phyloP scores from a whole-genome alignment of 768 basidiomycete genomes.

The Suillus hirtellus region DNA sequence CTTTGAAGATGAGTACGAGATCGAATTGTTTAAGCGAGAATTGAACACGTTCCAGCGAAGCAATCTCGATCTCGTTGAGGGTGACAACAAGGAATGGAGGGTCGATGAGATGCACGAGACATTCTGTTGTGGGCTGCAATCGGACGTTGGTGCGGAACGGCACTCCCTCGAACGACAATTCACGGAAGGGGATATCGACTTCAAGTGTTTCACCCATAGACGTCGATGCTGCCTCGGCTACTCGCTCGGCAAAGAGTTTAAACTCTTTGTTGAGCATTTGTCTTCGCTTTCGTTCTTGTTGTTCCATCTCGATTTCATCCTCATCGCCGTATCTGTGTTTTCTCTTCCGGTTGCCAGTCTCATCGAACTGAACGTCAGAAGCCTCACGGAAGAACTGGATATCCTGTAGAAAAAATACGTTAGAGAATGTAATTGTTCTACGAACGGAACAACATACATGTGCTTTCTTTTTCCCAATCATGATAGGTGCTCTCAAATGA shows the following conservation, averaged over 20 bases:
- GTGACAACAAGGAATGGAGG: slow-evolving; percentile 96
- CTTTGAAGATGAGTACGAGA: slow-evolving; percentile 95
- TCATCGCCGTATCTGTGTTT: slow-evolving; percentile 98
- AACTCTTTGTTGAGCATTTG: slow-evolving; percentile 93
- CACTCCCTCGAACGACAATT: slow-evolving; percentile 95
- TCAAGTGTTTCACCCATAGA: slow-evolving; percentile 90
- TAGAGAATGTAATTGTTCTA: slow-evolving; percentile 1
- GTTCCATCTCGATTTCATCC: slow-evolving; percentile 98
- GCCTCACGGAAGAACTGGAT: slow-evolving; percentile 99
- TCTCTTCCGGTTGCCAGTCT: slow-evolving; percentile 98
- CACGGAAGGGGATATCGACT: slow-evolving; percentile 95
- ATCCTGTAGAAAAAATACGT: slow-evolving; percentile 53
- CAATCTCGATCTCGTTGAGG: slow-evolving; percentile 92
- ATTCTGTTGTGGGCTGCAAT: slow-evolving; percentile 94
- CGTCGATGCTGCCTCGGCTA: slow-evolving; percentile 78
- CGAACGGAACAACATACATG: slow-evolving; percentile 54
- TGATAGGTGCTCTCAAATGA: slow-evolving; percentile 92
- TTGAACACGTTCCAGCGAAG: slow-evolving; percentile 94
- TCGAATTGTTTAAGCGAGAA: slow-evolving; percentile 97
- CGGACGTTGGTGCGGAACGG: slow-evolving; percentile 94
- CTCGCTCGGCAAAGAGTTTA: slow-evolving; percentile 88
- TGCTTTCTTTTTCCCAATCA: slow-evolving; percentile 98
- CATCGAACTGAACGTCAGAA: slow-evolving; percentile 96
- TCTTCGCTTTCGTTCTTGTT: slow-evolving; percentile 90
- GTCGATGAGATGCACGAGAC: slow-evolving; percentile 92